A percentile compares a stretch with the other conserved stretches of the same genome.
Conservation (phyloP, 345 rosid genomes). For the Adansonia digitata region DNA sequence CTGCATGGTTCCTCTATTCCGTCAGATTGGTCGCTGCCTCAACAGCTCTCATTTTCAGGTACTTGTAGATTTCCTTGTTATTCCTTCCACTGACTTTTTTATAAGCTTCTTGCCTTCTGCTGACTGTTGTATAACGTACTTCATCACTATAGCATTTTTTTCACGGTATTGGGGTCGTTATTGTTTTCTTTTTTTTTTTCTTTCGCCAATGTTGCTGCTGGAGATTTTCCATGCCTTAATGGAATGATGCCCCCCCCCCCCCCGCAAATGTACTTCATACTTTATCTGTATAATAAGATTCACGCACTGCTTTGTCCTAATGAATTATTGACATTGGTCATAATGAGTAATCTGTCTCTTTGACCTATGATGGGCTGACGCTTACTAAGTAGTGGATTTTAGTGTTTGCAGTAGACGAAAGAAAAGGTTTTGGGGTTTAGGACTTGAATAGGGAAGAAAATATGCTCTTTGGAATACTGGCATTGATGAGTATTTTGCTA, state of each 20-base stretch:
- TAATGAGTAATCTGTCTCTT: background rate
- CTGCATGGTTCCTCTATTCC: conserved; percentile 65
- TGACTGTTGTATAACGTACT: background rate
- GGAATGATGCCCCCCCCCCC: background rate
- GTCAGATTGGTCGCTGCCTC: conserved; percentile 54
- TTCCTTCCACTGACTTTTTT: background rate
- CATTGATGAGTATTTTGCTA: background rate
- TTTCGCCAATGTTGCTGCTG: background rate
- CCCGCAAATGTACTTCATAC: background rate
- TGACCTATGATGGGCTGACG: background rate
- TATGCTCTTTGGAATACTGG: no score
- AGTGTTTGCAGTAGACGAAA: background rate
- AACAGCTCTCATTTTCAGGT: conserved; percentile 89
- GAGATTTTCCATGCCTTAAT: background rate
- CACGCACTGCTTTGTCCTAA: background rate
- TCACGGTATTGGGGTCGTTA: no score
- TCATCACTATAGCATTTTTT: background rate
- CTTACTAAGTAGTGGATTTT: background rate
- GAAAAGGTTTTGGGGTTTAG: no score
- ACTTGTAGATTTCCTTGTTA: background rate
- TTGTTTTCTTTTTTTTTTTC: background rate
- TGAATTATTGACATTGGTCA: background rate
- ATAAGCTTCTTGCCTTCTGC: background rate
- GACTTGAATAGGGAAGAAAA: no score
- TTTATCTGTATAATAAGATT: background rate